Evolutionary conservation across 345 rosid genomes (phyloP).

Genomic region (Turnera subulata): DNA sequence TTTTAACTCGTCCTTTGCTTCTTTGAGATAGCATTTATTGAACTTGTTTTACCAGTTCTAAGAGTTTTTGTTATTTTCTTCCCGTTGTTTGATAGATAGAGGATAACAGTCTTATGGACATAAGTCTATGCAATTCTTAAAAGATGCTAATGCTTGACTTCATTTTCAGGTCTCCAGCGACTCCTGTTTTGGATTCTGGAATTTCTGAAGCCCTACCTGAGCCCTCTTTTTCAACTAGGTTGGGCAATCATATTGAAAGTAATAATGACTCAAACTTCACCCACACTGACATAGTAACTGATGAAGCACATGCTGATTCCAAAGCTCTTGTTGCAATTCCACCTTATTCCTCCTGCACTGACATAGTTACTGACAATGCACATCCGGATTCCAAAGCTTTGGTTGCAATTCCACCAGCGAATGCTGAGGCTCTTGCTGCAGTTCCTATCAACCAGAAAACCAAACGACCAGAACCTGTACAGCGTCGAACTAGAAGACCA

Average conservation of each 20-base stretch:
- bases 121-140: not conserved
- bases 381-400: constrained; percentile 62
- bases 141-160: constrained; percentile 7
- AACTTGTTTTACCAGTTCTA: too few species aligned
- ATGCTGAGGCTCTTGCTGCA: constrained; percentile 53
- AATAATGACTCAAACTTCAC: constrained; percentile 38
- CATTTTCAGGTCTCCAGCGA: constrained; percentile 44
- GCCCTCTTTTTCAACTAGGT: constrained; percentile 23
- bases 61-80: too few species aligned
- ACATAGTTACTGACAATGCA: constrained; percentile 42
- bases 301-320: constrained; percentile 44
- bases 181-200: constrained; percentile 35
- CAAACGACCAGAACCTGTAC: constrained; percentile 68
- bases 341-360: constrained; percentile 35
- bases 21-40: too few species aligned
- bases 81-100: too few species aligned
- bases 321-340: constrained; percentile 72
- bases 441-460: constrained; percentile 63
- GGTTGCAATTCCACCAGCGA: constrained; percentile 50
- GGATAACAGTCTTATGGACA: too few species aligned
- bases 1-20: too few species aligned
- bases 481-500: constrained; percentile 95
- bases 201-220: constrained; percentile 36
- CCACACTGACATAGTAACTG: constrained; percentile 39
- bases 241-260: constrained; percentile 32